A percentile compares a stretch with the other conserved stretches of the same genome.
Conservation (phyloP, 345 rosid genomes). For the Eucalyptus globulus region DNA sequence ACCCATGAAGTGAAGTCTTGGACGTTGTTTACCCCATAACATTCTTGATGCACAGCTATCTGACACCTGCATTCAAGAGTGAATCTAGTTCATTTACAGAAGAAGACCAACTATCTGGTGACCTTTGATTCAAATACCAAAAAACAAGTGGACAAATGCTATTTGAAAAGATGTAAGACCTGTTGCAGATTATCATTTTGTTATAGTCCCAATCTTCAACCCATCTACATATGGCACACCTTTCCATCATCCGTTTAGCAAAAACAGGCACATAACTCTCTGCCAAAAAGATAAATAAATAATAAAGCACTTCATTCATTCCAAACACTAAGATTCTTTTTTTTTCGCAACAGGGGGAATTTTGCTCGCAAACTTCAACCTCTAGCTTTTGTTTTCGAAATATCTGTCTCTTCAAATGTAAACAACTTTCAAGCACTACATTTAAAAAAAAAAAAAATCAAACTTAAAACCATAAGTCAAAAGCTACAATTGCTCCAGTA, state of each 20-base stretch:
- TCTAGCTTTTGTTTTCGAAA: neutral
- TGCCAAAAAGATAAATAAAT: slow-evolving; percentile 3
- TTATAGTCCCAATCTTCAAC: slow-evolving; percentile 97
- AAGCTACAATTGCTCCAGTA: neutral
- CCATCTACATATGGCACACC: slow-evolving; percentile 98
- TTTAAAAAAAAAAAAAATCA: neutral
- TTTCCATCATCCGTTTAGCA: slow-evolving; percentile 82
- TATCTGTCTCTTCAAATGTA: neutral
- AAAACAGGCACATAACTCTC: slow-evolving; percentile 60
- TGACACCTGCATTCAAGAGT: no score
- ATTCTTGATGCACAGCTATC: no score
- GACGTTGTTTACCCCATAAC: no score
- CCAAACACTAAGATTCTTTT: neutral
- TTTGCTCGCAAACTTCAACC: neutral
- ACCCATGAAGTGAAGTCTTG: no score
- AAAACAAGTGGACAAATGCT: neutral
- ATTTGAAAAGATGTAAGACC: slow-evolving; percentile 17
- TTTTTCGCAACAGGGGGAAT: no score
- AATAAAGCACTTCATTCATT: neutral
- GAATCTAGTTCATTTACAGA: no score
- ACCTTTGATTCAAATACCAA: no score
- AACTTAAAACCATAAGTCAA: neutral
- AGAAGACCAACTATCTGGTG: no score
- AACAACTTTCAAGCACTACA: neutral
- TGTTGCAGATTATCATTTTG: slow-evolving; percentile 85